These are phyloP conservation scores for Odonthalia washingtoniensis DNA, from an alignment of 31 red algal genomes.

Conservation along the genomic window DNA sequence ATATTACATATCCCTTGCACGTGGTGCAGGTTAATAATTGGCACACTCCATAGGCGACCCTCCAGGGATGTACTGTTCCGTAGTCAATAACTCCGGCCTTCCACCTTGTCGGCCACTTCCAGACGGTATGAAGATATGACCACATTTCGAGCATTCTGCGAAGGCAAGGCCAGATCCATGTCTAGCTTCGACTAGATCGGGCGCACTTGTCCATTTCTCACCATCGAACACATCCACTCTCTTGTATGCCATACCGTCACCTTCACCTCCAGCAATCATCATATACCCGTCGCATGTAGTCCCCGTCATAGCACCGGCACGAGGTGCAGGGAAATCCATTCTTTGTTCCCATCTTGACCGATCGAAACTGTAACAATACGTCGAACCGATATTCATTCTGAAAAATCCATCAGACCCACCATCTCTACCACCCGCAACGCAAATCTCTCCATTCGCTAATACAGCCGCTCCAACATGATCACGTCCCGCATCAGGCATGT, in stretches of 20 bases:
- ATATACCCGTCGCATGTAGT: slow-evolving; percentile 50
- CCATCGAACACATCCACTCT: slow-evolving; percentile 70
- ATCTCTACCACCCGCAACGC: slow-evolving; percentile 75
- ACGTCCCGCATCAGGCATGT: slow-evolving; percentile 26
- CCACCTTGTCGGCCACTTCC: slow-evolving; percentile 65
- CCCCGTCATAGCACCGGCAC: slow-evolving; percentile 55
- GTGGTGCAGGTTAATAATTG: not conserved
- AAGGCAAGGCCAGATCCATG: slow-evolving; percentile 72
- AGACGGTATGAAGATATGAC: slow-evolving; percentile 66
- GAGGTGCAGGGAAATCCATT: slow-evolving; percentile 48
- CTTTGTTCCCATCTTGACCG: slow-evolving; percentile 47
- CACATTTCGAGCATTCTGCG: slow-evolving; percentile 43
- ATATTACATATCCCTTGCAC: too few relatives aligned
- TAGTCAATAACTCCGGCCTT: slow-evolving; percentile 51
- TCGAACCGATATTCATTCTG: slow-evolving; percentile 20
- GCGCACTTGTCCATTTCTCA: slow-evolving; percentile 25
- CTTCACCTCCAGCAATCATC: slow-evolving; percentile 77
- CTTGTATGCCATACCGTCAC: slow-evolving; percentile 45
- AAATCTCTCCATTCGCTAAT: slow-evolving; percentile 35
- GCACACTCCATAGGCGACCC: not conserved
- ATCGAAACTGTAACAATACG: slow-evolving; percentile 64
- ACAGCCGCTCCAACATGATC: slow-evolving; percentile 74
- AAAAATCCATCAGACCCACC: slow-evolving; percentile 64
- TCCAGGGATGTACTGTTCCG: slow-evolving; percentile 53
- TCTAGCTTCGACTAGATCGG: slow-evolving; percentile 41